Evolutionary conservation across 2,329 filamentous ascomycete genomes (phyloP), one percentile per base, ranked within the genome.

Genomic region (Domatiomyces catenatus): DNA sequence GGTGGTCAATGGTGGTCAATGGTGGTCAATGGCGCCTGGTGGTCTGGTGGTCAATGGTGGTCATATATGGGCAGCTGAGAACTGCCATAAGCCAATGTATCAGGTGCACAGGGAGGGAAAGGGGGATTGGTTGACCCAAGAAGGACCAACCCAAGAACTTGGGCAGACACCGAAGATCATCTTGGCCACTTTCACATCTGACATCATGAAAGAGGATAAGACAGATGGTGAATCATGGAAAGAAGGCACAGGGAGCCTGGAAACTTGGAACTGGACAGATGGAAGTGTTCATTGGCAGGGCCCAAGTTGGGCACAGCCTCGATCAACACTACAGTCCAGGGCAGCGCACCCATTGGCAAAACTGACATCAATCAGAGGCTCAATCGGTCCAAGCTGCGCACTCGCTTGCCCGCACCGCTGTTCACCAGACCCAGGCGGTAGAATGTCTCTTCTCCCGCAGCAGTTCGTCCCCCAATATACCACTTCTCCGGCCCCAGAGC

Each of bases 381-480:
- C 60, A 74, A 59, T 58, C 71, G 67, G 60, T 74, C 71, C 54
- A 72, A 63, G 56, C 71, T 74, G 42, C 68, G 68, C 7, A 71
- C 68, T 52, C 69, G 58, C 18, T 64, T 66, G 7, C 66, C 69
- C 45, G 68, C 58, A 47, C 68, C 59, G 32, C 66, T 69, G 4
- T 68, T 71, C 19, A 73, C 70, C 65, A 72, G 67, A 3, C 71
- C 71, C 5, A 74, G 55, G 7, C 67, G 64, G 51, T 73, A 73
- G 50, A 72, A 72, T 47, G 69, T 64, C 54, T 74, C 71, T 59
- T 74, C 71, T 0, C 71, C 71, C 15, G 59, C 63, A 8, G 68
- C 65, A 19, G 68, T 72, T 36, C 69, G 62, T 3, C 71, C 71
- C 3, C 71, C 71, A 22, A 74, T 70, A 60, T 73, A 74, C 71